A percentile compares a stretch with the other conserved stretches of the same genome.
Evolutionary conservation across 371 early-diverging fungal species (phyloP).

Genomic region (Apophysomyces elegans): DNA sequence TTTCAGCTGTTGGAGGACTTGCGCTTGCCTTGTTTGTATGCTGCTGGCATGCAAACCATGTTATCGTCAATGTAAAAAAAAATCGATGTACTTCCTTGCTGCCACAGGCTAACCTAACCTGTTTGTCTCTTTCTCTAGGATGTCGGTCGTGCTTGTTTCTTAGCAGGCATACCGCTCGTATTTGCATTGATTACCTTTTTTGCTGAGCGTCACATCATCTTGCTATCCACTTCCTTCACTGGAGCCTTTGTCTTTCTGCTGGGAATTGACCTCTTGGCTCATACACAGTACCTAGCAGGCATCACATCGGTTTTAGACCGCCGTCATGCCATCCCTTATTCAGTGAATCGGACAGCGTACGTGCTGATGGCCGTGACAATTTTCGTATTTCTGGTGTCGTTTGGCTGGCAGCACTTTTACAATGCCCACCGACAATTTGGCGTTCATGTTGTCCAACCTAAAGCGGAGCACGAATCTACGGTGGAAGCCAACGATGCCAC

Average conservation of each 20-base stretch:
- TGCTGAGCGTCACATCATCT: conserved; percentile 24
- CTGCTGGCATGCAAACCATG: conserved; percentile 37
- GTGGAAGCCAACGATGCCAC: background rate
- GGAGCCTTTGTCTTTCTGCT: conserved; percentile 26
- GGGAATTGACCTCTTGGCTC: conserved; percentile 25
- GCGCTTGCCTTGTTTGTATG: conserved; percentile 39
- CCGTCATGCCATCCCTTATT: conserved; percentile 23
- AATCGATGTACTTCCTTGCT: conserved; percentile 9
- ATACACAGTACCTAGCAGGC: conserved; percentile 29
- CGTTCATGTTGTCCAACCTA: conserved; percentile 14
- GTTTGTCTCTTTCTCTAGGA: conserved; percentile 3
- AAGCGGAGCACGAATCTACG: background rate
- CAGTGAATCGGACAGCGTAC: conserved; percentile 19
- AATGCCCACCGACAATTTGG: conserved; percentile 19
- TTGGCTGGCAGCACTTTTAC: conserved; percentile 31
- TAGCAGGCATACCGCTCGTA: conserved; percentile 23
- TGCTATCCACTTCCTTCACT: conserved; percentile 24
- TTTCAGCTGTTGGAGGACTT: conserved; percentile 29
- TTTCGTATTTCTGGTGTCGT: conserved; percentile 27
- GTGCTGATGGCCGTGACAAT: conserved; percentile 29
- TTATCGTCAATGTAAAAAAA: conserved; percentile 25
- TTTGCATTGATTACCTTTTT: conserved; percentile 23
- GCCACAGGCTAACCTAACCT: background rate
- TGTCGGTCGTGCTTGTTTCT: conserved; percentile 29
- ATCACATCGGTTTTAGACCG: conserved; percentile 23